Conservation (phyloP, 2,329 filamentous ascomycete genomes). For the Claviceps pazoutovae region DNA sequence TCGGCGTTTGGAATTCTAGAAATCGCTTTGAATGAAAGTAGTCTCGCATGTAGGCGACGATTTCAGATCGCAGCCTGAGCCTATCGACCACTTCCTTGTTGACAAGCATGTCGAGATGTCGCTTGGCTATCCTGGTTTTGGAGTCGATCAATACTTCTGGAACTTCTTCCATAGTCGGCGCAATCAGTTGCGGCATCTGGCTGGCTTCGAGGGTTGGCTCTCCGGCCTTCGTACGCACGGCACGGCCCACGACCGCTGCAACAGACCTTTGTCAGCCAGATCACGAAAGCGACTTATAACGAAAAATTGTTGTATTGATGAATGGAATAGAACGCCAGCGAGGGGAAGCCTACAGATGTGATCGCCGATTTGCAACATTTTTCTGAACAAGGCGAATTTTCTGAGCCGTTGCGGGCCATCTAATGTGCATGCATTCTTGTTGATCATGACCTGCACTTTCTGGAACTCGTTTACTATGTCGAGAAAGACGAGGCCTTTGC, state of each 20-base stretch:
- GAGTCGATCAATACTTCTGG: conserved; percentile 56
- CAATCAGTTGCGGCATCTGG: conserved; percentile 55
- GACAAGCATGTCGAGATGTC: conserved; percentile 77
- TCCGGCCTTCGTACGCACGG: conserved; percentile 56
- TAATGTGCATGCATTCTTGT: conserved; percentile 37
- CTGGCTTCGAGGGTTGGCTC: conserved; percentile 61
- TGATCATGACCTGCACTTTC: conserved; percentile 64
- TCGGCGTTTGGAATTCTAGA: conserved; percentile 80
- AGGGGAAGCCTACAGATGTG: conserved; percentile 50
- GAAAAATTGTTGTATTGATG: too few species aligned
- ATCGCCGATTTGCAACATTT: conserved; percentile 65
- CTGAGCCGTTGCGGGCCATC: conserved; percentile 20
- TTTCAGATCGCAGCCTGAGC: conserved; percentile 57
- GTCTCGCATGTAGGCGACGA: conserved; percentile 60
- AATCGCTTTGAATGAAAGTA: conserved; percentile 62
- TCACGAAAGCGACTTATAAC: conserved; percentile 6
- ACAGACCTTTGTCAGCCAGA: conserved; percentile 13
- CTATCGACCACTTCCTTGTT: conserved; percentile 54
- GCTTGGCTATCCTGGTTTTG: conserved; percentile 59
- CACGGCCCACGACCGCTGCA: conserved; percentile 54
- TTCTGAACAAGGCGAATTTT: conserved; percentile 46
- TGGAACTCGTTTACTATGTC: conserved; percentile 62
- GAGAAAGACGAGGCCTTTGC: conserved; percentile 72
- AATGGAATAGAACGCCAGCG: conserved; percentile 5
- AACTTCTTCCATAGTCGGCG: conserved; percentile 67